These are phyloP conservation scores for Teratosphaeria gauchensis DNA, from an alignment of 2,329 filamentous ascomycete genomes.

Conservation along the genomic window DNA sequence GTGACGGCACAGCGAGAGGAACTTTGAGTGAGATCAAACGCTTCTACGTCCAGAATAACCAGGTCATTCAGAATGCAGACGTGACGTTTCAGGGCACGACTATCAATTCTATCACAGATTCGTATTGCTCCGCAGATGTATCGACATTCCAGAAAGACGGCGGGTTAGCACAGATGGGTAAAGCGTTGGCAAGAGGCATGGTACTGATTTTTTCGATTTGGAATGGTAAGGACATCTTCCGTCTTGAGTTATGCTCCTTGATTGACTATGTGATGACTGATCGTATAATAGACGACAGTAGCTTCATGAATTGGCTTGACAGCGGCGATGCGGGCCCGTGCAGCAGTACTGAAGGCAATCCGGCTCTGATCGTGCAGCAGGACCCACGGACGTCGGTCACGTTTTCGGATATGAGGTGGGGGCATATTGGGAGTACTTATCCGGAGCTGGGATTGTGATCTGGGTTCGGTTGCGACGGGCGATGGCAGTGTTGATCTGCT, in stretches of 20 bases:
- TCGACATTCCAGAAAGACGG: conserved; percentile 44
- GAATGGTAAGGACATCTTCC: conserved; percentile 52
- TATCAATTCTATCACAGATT: conserved; percentile 47
- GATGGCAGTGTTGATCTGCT: too few species aligned
- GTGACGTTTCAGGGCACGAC: conserved; percentile 31
- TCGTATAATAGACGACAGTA: background rate
- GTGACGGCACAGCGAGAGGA: conserved; percentile 41
- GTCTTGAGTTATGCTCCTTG: background rate
- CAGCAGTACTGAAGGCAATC: conserved; percentile 44
- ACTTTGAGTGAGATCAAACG: conserved; percentile 52
- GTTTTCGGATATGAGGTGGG: conserved; percentile 51
- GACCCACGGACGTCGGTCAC: conserved; percentile 44
- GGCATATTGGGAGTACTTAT: conserved; percentile 51
- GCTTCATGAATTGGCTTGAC: conserved; percentile 63
- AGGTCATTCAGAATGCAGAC: conserved; percentile 47
- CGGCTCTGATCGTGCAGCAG: conserved; percentile 38
- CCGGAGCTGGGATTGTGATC: background rate
- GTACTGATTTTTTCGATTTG: conserved; percentile 56
- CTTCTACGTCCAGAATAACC: conserved; percentile 55
- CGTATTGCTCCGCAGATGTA: conserved; percentile 42
- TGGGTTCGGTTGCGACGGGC: too few species aligned
- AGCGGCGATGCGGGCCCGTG: conserved; percentile 44
- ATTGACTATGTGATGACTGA: too few species aligned
- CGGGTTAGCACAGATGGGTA: conserved; percentile 46
- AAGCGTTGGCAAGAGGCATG: conserved; percentile 49